Percentiles rank a stretch among this genome's conserved stretches.
These are phyloP conservation scores for Dioscorea alata DNA, from an alignment of 106 monocot species.

Conservation along the genomic window DNA sequence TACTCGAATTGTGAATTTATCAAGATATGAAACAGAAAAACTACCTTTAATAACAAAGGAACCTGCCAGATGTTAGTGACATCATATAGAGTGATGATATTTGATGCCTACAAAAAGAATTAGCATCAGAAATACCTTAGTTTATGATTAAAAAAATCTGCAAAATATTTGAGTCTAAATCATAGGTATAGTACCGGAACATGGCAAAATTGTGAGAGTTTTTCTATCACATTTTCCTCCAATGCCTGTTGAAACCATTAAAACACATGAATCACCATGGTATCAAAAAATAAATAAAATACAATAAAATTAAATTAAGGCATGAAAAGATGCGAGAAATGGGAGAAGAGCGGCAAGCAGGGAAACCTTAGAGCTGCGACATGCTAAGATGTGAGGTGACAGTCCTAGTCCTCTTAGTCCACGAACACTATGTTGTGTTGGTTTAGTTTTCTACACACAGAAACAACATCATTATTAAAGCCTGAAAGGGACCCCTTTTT, in stretches of 20 bases:
- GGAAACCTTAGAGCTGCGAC: slow-evolving; percentile 45
- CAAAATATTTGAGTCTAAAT: too few relatives aligned
- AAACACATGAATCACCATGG: background rate
- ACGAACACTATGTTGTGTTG: slow-evolving; percentile 68
- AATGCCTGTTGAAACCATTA: slow-evolving; percentile 29
- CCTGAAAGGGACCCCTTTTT: background rate
- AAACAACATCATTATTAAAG: slow-evolving; percentile 1
- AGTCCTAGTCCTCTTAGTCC: slow-evolving; percentile 54
- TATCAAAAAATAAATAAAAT: too few relatives aligned
- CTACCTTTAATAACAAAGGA: slow-evolving; percentile 83
- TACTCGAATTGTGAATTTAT: too few relatives aligned
- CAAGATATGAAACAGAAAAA: background rate
- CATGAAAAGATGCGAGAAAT: too few relatives aligned
- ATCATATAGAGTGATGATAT: slow-evolving; percentile 81
- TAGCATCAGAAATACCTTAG: too few relatives aligned
- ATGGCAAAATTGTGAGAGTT: slow-evolving; percentile 64
- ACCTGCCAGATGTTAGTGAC: slow-evolving; percentile 95
- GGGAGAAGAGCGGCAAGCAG: too few relatives aligned
- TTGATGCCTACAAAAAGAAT: slow-evolving; percentile 40
- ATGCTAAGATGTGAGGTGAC: slow-evolving; percentile 58
- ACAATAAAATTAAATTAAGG: too few relatives aligned
- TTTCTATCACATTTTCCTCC: slow-evolving; percentile 48
- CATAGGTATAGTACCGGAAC: slow-evolving; percentile 33
- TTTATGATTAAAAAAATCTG: too few relatives aligned
- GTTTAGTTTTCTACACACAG: slow-evolving; percentile 63